These are phyloP conservation scores for Paecilomyces fulvus DNA, from an alignment of 2,329 filamentous ascomycete genomes.

Conservation along the genomic window DNA sequence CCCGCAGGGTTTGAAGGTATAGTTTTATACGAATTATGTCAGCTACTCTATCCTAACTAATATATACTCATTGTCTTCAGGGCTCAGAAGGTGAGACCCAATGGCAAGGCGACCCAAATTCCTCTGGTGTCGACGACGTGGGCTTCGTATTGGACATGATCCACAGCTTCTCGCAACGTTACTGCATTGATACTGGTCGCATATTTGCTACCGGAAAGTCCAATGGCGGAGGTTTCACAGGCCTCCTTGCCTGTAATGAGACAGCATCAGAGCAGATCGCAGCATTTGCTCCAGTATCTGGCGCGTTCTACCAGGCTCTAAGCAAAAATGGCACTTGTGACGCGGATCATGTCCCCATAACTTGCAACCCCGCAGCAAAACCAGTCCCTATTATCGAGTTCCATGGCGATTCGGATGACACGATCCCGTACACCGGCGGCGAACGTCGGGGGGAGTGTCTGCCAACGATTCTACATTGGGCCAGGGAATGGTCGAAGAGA, in stretches of 20 bases:
- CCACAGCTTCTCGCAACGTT: slow-evolving; percentile 16
- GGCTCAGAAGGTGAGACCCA: slow-evolving; percentile 22
- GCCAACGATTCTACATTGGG: slow-evolving; percentile 14
- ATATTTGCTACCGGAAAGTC: slow-evolving; percentile 46
- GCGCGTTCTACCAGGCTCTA: slow-evolving; percentile 34
- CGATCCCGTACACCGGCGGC: slow-evolving; percentile 34
- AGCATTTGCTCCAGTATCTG: slow-evolving; percentile 43
- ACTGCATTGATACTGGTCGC: slow-evolving; percentile 38
- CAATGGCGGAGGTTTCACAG: slow-evolving; percentile 47
- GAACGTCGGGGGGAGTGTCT: slow-evolving; percentile 9
- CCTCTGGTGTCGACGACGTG: slow-evolving; percentile 34
- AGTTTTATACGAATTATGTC: slow-evolving; percentile 15
- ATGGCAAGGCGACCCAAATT: slow-evolving; percentile 38
- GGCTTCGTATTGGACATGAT: slow-evolving; percentile 39
- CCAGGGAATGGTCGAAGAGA: slow-evolving; percentile 15
- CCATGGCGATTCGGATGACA: slow-evolving; percentile 35
- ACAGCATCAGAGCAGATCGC: slow-evolving; percentile 36
- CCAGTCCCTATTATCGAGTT: slow-evolving; percentile 36
- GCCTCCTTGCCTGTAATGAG: slow-evolving; percentile 40
- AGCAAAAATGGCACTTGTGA: slow-evolving; percentile 10
- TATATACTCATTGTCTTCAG: neutral
- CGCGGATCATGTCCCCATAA: slow-evolving; percentile 8
- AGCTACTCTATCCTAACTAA: neutral
- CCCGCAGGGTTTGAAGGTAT: slow-evolving; percentile 32
- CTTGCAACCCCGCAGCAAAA: slow-evolving; percentile 19